Evolutionary conservation across 768 basidiomycete species (phyloP).

Genomic region (Lactarius quietus): DNA sequence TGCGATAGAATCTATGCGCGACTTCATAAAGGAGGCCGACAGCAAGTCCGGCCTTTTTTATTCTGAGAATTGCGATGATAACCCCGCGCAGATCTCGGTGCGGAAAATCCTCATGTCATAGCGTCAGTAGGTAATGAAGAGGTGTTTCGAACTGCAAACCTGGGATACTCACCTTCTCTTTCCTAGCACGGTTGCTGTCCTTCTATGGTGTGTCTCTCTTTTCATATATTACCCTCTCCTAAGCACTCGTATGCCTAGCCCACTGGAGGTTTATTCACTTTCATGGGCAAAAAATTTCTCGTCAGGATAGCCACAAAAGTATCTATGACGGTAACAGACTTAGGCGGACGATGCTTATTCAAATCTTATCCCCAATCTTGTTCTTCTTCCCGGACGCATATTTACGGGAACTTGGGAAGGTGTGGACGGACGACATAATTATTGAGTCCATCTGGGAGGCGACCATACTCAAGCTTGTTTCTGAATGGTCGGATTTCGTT

Average conservation of each 20-base stretch:
- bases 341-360: conserved; percentile 8
- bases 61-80: not conserved
- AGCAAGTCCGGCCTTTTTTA: not conserved
- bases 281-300: conserved; percentile 14
- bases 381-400: conserved; percentile 17
- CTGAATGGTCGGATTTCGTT: conserved; percentile 20
- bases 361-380: conserved; percentile 1
- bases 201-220: conserved; percentile 8
- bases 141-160: not conserved
- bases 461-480: conserved; percentile 12
- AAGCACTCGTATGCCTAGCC: not conserved
- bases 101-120: conserved; percentile 5
- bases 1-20: conserved; percentile 10
- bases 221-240: not conserved
- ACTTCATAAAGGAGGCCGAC: conserved; percentile 2
- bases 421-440: conserved; percentile 14
- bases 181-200: conserved; percentile 10
- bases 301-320: conserved; percentile 9
- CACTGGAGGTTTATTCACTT: conserved; percentile 14
- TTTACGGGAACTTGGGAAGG: conserved; percentile 13
- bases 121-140: conserved; percentile 8
- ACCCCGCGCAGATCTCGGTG: not conserved
- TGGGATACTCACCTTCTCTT: not conserved
- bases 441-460: conserved; percentile 9
- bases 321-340: not conserved